Evolutionary conservation across 179 eudicot genomes (phyloP).

Genomic region (Silene vulgaris): DNA sequence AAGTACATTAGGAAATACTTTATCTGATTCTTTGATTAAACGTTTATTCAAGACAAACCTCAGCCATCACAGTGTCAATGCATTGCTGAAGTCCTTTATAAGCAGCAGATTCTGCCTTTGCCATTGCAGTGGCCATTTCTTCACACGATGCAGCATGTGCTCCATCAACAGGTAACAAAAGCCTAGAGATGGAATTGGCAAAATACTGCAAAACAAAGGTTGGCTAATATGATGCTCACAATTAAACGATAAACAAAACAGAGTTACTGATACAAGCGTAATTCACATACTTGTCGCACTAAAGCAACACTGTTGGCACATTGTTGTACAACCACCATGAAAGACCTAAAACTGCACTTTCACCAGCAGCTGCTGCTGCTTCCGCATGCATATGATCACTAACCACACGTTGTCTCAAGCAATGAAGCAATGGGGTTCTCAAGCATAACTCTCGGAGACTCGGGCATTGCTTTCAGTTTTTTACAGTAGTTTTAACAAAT

Average conservation of each 20-base stretch:
- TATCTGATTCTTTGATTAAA: neutral
- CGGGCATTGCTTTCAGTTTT: too few relatives aligned
- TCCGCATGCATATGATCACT: constrained; percentile 63
- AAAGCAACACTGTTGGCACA: constrained; percentile 96
- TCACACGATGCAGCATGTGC: constrained; percentile 96
- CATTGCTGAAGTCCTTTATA: constrained; percentile 72
- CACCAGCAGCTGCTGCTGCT: constrained; percentile 98
- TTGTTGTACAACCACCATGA: constrained; percentile 96
- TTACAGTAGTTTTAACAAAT: neutral
- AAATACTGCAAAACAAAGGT: constrained; percentile 50
- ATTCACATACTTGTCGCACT: constrained; percentile 78
- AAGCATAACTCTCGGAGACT: neutral
- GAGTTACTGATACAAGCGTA: constrained; percentile 17
- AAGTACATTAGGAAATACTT: neutral
- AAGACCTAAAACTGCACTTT: constrained; percentile 89
- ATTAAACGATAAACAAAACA: neutral
- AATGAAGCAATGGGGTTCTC: constrained; percentile 6
- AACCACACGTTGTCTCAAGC: constrained; percentile 2
- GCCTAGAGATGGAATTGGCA: constrained; percentile 82
- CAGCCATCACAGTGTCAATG: constrained; percentile 55
- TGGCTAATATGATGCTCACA: constrained; percentile 15
- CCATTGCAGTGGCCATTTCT: constrained; percentile 91
- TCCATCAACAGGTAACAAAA: constrained; percentile 81
- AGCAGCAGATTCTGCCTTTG: constrained; percentile 80
- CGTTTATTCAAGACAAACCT: constrained; percentile 47